Conservation (phyloP, 2,329 filamentous ascomycete species). For the Colletotrichum horii region DNA sequence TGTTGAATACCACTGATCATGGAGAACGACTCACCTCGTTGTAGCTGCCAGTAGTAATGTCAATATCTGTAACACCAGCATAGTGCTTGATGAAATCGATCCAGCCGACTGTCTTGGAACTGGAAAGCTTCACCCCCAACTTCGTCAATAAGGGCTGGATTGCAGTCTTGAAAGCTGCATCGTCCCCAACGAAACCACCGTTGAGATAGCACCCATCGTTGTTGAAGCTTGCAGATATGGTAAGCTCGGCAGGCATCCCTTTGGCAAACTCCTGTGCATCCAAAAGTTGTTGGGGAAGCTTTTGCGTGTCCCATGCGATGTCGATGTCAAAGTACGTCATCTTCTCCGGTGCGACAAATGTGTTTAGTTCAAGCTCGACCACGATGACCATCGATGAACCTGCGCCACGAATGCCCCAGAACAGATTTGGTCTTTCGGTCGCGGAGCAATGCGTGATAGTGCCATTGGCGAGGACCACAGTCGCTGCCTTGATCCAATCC, state of each 20-base stretch:
- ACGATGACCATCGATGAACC: constrained; percentile 48
- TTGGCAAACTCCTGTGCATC: not conserved
- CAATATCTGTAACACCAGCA: not conserved
- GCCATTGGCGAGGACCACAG: constrained; percentile 40
- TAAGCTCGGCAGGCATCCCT: constrained; percentile 28
- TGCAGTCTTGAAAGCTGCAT: not conserved
- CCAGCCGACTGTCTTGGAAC: constrained; percentile 7
- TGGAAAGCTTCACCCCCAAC: not conserved
- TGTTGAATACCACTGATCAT: not conserved
- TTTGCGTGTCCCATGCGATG: not conserved
- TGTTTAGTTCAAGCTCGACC: constrained; percentile 41
- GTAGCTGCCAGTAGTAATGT: constrained; percentile 1
- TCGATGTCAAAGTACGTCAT: constrained; percentile 29
- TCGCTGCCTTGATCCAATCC: constrained; percentile 39
- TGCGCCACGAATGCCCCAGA: constrained; percentile 48
- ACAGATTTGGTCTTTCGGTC: constrained; percentile 41
- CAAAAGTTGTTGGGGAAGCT: not conserved
- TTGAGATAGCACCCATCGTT: constrained; percentile 6
- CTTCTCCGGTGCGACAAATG: constrained; percentile 37
- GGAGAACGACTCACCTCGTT: not conserved
- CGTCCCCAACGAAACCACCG: not conserved
- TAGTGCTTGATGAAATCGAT: constrained; percentile 9
- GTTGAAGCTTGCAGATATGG: constrained; percentile 22
- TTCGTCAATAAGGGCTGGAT: not conserved
- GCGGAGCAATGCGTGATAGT: constrained; percentile 34